These are phyloP conservation scores for Penicillium sp. DNA, from an alignment of 2,329 filamentous ascomycete species.

Conservation along the genomic window DNA sequence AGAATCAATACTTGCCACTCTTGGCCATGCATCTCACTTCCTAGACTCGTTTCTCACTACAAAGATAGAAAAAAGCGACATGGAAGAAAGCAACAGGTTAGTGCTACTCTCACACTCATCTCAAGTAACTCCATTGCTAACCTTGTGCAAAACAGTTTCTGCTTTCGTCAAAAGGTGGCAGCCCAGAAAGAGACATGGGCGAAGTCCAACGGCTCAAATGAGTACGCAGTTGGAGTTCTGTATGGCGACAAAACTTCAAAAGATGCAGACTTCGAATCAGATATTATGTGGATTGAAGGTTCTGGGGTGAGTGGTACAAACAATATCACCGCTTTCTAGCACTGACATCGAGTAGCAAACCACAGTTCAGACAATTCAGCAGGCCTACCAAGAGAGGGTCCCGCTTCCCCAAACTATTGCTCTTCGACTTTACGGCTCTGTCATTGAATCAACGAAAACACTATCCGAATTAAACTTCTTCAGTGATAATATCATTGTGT, in stretches of 20 bases:
- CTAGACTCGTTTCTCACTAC: not conserved
- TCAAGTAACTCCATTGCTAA: not conserved
- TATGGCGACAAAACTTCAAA: constrained; percentile 1
- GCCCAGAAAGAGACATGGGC: not conserved
- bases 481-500: not conserved
- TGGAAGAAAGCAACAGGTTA: not conserved
- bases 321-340: not conserved
- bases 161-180: not conserved
- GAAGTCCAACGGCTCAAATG: not conserved
- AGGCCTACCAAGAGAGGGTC: not conserved
- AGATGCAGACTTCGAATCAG: not conserved
- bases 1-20: not conserved
- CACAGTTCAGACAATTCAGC: not conserved
- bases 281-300: not conserved
- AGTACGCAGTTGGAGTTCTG: not conserved
- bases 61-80: not conserved
- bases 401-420: not conserved
- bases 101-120: not conserved
- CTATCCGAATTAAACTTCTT: not conserved
- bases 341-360: constrained; percentile 1
- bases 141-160: not conserved
- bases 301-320: not conserved
- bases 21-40: not conserved
- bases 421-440: not conserved
- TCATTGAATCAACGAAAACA: not conserved